A percentile compares a stretch with the other conserved stretches of the same genome.
Evolutionary conservation across 257 asterid species (phyloP).

Genomic region (Haberlea rhodopensis): DNA sequence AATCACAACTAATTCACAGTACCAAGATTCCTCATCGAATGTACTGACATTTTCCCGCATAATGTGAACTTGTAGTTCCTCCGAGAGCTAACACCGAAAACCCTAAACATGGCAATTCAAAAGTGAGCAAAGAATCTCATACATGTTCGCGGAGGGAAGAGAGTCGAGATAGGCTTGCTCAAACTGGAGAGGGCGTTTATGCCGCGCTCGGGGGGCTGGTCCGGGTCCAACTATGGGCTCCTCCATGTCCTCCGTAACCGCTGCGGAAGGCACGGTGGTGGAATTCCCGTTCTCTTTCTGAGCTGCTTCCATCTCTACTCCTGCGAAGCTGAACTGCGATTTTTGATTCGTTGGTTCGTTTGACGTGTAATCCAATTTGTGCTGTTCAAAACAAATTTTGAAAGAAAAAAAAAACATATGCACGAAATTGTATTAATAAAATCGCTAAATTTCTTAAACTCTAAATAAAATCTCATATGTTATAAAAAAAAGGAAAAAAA

Average conservation of each 20-base stretch:
- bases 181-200: constrained; percentile 86
- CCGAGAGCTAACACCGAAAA: constrained; percentile 25
- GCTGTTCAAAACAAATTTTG: too few species aligned
- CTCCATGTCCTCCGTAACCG: constrained; percentile 34
- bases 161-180: constrained; percentile 87
- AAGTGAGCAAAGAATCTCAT: constrained; percentile 18
- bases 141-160: constrained; percentile 94
- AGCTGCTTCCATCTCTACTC: constrained; percentile 41
- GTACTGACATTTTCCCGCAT: neutral
- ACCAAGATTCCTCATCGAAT: neutral
- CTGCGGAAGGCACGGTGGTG: constrained; percentile 11
- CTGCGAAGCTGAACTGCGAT: neutral
- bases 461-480: too few species aligned
- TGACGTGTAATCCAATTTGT: too few species aligned
- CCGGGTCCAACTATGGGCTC: constrained; percentile 74
- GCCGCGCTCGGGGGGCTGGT: constrained; percentile 64
- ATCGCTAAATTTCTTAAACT: too few species aligned
- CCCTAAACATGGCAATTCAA: constrained; percentile 25
- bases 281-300: constrained; percentile 37
- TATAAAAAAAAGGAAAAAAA: too few species aligned
- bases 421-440: too few species aligned
- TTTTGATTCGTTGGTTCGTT: too few species aligned
- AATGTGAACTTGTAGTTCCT: neutral
- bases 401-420: too few species aligned
- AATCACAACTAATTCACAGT: constrained; percentile 9